These are phyloP conservation scores for Calycina herbarum DNA, from an alignment of 2,329 filamentous ascomycete species.

Conservation along the genomic window DNA sequence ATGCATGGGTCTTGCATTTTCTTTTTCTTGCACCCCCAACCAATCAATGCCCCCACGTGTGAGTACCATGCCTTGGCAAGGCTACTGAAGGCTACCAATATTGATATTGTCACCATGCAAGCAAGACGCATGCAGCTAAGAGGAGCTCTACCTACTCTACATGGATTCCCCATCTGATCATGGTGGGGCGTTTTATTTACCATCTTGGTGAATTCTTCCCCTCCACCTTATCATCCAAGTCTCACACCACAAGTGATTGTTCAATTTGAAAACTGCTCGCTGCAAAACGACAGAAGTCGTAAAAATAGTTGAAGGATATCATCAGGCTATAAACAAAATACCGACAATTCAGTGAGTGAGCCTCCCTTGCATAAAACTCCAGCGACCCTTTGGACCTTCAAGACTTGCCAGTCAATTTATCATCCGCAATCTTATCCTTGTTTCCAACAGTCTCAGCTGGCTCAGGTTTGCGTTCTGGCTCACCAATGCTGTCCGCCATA, in stretches of 20 bases:
- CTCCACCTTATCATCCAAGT: neutral
- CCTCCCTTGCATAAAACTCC: conserved; percentile 1
- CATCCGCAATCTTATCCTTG: conserved; percentile 36
- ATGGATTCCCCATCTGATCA: too few species aligned
- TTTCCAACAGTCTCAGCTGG: conserved; percentile 34
- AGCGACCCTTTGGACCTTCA: neutral
- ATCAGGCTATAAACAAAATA: conserved; percentile 14
- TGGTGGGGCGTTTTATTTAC: neutral
- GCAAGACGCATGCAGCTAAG: neutral
- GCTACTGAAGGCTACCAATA: neutral
- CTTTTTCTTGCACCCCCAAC: conserved; percentile 9
- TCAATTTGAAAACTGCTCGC: too few species aligned
- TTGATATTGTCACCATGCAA: conserved; percentile 5
- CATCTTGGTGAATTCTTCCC: neutral
- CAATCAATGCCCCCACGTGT: conserved; percentile 16
- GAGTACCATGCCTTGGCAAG: conserved; percentile 6
- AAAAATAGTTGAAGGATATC: conserved; percentile 14
- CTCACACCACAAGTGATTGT: too few species aligned
- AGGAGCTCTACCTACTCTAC: neutral
- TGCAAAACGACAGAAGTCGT: too few species aligned
- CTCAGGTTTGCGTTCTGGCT: conserved; percentile 33
- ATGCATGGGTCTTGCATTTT: neutral
- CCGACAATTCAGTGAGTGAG: neutral
- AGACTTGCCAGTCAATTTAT: conserved; percentile 32
- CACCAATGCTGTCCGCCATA: conserved; percentile 43